Conservation (phyloP, 2,329 filamentous ascomycete species). For the Neofusicoccum parvum region DNA sequence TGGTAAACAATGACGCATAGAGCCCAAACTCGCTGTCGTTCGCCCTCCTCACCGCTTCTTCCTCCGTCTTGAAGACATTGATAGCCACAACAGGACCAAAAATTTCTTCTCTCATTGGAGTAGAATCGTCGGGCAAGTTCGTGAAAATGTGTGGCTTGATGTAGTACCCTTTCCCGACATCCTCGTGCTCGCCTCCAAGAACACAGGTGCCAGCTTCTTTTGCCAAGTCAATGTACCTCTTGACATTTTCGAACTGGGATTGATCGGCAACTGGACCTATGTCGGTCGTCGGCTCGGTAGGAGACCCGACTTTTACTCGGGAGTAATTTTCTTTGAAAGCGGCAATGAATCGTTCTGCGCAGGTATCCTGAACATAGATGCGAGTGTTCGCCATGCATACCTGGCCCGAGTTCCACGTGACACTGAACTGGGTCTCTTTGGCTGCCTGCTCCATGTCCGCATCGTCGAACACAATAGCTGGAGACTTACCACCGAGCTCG, state of each 20-base stretch:
- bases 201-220: slow-evolving; percentile 43
- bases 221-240: slow-evolving; percentile 37
- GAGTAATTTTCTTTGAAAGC: slow-evolving; percentile 27
- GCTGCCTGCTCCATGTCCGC: slow-evolving; percentile 63
- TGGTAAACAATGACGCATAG: slow-evolving; percentile 41
- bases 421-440: slow-evolving; percentile 65
- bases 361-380: slow-evolving; percentile 57
- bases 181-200: slow-evolving; percentile 40
- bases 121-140: slow-evolving; percentile 45
- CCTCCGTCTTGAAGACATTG: slow-evolving; percentile 39
- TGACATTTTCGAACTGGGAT: slow-evolving; percentile 29
- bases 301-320: slow-evolving; percentile 27
- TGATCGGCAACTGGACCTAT: slow-evolving; percentile 33
- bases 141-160: slow-evolving; percentile 52
- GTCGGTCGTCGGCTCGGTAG: slow-evolving; percentile 24
- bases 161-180: slow-evolving; percentile 43
- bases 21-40: slow-evolving; percentile 44
- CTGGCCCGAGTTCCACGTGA: slow-evolving; percentile 62
- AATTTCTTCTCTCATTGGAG: slow-evolving; percentile 40
- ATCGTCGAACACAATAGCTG: slow-evolving; percentile 60
- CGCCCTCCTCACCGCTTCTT: slow-evolving; percentile 38
- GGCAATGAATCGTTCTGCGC: slow-evolving; percentile 65
- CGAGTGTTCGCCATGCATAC: slow-evolving; percentile 62
- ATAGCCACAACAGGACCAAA: slow-evolving; percentile 43
- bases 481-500: slow-evolving; percentile 63